Evolutionary conservation across 1,284 basidiomycete species (phyloP).

Genomic region (Uromyces viciae-fabae): DNA sequence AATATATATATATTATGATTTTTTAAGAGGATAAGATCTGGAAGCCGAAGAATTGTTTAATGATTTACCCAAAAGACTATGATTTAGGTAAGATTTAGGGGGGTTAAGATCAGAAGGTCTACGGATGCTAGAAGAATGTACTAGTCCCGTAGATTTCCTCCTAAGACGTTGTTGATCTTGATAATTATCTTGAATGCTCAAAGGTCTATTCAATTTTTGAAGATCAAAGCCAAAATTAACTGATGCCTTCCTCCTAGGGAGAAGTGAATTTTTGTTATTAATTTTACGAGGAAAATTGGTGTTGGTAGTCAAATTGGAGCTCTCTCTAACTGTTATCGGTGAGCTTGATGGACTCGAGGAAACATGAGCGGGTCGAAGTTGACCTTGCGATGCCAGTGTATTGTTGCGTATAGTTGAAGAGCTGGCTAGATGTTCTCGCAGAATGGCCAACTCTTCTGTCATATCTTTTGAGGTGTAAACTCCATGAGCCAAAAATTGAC

Average conservation of each 20-base stretch:
- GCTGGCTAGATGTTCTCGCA: conserved; percentile 37
- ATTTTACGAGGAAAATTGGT: background rate
- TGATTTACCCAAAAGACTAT: background rate
- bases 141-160: background rate
- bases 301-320: no score
- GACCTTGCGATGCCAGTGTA: no score
- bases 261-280: no score
- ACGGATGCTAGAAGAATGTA: no score
- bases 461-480: conserved; percentile 17
- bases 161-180: conserved; percentile 1
- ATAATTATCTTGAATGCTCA: conserved; percentile 9
- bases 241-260: conserved; percentile 25
- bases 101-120: no score
- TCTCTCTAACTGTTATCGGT: background rate
- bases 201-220: conserved; percentile 1
- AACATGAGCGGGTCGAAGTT: no score
- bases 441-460: conserved; percentile 36
- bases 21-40: background rate
- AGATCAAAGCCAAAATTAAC: conserved; percentile 18
- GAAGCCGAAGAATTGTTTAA: background rate
- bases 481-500: no score
- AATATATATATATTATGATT: background rate
- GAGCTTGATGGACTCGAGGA: background rate
- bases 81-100: background rate
- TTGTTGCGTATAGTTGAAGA: no score